A percentile compares a stretch with the other conserved stretches of the same genome.
Conservation (phyloP, 495 filamentous ascomycete genomes). For the Neurospora sublineolata region DNA sequence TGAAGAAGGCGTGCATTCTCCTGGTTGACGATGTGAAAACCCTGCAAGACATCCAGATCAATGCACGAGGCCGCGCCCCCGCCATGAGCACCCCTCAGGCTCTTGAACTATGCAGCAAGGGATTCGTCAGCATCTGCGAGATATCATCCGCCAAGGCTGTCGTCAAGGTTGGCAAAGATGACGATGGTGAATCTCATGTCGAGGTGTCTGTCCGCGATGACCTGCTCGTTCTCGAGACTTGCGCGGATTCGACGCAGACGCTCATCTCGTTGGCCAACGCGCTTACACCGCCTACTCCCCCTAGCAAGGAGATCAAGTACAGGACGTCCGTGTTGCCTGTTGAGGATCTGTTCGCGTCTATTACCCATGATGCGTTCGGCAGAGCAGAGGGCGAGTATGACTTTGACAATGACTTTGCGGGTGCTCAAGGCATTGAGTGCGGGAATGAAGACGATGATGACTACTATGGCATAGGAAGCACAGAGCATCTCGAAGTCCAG, state of each 20-base stretch:
- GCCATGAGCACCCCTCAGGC: conserved; percentile 42
- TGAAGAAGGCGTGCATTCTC: conserved; percentile 71
- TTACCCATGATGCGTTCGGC: conserved; percentile 73
- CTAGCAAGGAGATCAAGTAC: conserved; percentile 72
- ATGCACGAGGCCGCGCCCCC: conserved; percentile 36
- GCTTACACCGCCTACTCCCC: conserved; percentile 69
- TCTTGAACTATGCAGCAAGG: conserved; percentile 50
- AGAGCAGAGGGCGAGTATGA: conserved; percentile 43
- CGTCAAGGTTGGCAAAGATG: conserved; percentile 40
- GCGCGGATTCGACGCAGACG: conserved; percentile 94
- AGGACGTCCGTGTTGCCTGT: conserved; percentile 77
- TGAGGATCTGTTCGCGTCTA: conserved; percentile 77
- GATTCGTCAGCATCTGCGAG: conserved; percentile 74
- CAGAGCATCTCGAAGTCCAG: conserved; percentile 26
- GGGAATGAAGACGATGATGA: conserved; percentile 24
- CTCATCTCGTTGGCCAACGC: conserved; percentile 71
- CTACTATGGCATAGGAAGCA: conserved; percentile 22
- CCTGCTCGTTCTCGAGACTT: conserved; percentile 82
- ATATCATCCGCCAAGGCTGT: conserved; percentile 66
- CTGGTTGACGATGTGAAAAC: conserved; percentile 56
- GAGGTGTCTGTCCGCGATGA: conserved; percentile 77
- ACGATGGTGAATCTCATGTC: conserved; percentile 49
- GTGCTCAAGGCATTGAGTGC: conserved; percentile 26
- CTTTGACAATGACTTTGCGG: conserved; percentile 43
- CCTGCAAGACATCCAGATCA: conserved; percentile 28